Conservation (phyloP, 768 basidiomycete species). For the Lactarius sanguifluus region DNA sequence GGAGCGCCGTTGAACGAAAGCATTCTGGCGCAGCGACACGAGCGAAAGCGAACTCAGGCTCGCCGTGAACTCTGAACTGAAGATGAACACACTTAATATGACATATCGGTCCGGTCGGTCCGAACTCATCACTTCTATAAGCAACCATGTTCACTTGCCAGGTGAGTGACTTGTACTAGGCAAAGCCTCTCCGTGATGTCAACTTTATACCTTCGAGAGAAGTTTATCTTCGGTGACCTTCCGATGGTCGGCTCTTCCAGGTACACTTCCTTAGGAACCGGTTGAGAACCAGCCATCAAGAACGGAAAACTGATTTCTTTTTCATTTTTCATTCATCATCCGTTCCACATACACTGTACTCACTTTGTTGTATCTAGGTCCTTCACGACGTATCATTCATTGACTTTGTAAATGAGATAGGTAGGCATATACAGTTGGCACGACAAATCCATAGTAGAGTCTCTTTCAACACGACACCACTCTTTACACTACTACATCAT, state of each 20-base stretch:
- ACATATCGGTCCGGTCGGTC: background rate
- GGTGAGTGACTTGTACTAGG: background rate
- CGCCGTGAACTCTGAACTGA: background rate
- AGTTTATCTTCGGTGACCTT: constrained; percentile 15
- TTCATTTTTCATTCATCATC: background rate
- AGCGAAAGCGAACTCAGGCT: background rate
- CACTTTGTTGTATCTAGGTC: constrained; percentile 3
- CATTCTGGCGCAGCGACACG: background rate
- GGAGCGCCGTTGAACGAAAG: background rate
- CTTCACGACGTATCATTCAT: background rate
- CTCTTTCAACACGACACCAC: background rate
- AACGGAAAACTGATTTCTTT: constrained; percentile 23
- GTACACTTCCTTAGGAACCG: constrained; percentile 20
- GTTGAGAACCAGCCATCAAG: constrained; percentile 10
- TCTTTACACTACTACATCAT: constrained; percentile 11
- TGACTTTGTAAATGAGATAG: background rate
- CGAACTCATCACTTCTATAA: background rate
- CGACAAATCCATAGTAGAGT: background rate
- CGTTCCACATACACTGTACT: background rate
- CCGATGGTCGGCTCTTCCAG: constrained; percentile 17
- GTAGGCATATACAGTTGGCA: background rate
- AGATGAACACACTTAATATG: background rate
- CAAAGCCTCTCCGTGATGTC: constrained; percentile 13
- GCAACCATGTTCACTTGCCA: background rate
- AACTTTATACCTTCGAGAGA: constrained; percentile 1